These are phyloP conservation scores for Aphanomyces invadans DNA, from an alignment of 352 stramenopile genomes.

Conservation along the genomic window DNA sequence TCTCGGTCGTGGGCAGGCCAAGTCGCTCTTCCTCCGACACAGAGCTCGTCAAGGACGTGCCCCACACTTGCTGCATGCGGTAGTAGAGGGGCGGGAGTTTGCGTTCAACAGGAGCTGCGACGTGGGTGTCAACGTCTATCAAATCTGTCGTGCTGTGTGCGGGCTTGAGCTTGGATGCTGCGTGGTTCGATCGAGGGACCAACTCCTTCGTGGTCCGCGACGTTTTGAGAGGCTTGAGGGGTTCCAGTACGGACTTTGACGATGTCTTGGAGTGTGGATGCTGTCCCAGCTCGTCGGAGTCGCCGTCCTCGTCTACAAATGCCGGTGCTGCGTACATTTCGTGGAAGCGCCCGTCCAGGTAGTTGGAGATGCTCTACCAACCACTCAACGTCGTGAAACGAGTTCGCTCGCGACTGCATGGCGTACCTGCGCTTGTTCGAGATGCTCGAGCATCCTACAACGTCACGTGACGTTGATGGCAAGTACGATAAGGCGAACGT, in stretches of 20 bases:
- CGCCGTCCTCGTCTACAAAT: not conserved
- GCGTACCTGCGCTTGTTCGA: conserved; percentile 16
- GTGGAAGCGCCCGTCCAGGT: conserved; percentile 14
- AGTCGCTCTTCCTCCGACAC: conserved; percentile 14
- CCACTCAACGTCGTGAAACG: not conserved
- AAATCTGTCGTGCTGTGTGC: not conserved
- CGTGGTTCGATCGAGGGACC: not conserved
- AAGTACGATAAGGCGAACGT: not conserved
- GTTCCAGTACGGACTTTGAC: not conserved
- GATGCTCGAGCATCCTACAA: conserved; percentile 2
- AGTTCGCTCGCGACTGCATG: not conserved
- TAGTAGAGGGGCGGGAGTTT: conserved; percentile 18
- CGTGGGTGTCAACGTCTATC: not conserved
- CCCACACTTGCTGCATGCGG: conserved; percentile 15
- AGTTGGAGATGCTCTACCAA: conserved; percentile 19
- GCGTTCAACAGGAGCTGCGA: conserved; percentile 1
- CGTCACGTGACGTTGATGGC: not conserved
- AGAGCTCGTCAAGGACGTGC: not conserved
- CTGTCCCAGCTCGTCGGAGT: not conserved
- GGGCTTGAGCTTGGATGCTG: not conserved
- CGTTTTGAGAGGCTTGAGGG: not conserved
- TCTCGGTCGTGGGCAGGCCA: conserved; percentile 1
- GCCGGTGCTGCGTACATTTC: conserved; percentile 6
- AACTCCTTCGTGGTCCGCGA: not conserved
- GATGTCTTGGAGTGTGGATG: not conserved